These are phyloP conservation scores for Phytophthora capsici DNA, from an alignment of 352 stramenopile species.

Conservation along the genomic window DNA sequence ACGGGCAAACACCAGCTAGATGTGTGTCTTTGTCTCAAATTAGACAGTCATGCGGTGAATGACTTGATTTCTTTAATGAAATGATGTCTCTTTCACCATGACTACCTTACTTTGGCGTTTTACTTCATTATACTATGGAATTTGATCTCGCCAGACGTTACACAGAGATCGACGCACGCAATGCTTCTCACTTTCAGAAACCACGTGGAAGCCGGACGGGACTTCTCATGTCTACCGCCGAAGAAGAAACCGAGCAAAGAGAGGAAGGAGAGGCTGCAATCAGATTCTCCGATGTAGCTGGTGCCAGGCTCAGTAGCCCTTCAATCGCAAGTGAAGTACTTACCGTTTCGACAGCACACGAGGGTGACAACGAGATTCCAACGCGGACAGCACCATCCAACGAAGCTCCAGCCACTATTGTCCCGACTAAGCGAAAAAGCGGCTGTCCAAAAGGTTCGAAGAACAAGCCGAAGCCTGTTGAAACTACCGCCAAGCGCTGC, in stretches of 20 bases:
- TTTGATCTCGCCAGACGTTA: not conserved
- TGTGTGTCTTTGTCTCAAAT: too few relatives aligned
- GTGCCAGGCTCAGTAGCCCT: too few relatives aligned
- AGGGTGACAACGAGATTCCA: too few relatives aligned
- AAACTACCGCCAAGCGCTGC: not conserved
- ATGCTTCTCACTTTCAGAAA: not conserved
- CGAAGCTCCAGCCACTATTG: too few relatives aligned
- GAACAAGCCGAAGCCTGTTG: conserved; percentile 2
- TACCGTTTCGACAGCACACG: too few relatives aligned
- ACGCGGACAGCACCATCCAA: too few relatives aligned
- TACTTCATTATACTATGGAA: not conserved
- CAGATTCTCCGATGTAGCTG: too few relatives aligned
- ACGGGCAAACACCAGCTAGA: too few relatives aligned
- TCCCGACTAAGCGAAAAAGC: not conserved
- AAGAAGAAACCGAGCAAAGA: not conserved
- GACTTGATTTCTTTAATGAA: not conserved
- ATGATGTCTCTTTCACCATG: not conserved
- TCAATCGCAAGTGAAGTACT: too few relatives aligned
- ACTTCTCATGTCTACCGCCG: too few relatives aligned
- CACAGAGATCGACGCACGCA: not conserved
- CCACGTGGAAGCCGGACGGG: too few relatives aligned
- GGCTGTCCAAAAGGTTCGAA: not conserved
- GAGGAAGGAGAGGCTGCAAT: not conserved
- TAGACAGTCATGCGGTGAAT: too few relatives aligned
- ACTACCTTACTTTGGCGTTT: not conserved